These are phyloP conservation scores for Atkinsonella hypoxylon DNA, from an alignment of 2,329 filamentous ascomycete species.

Conservation along the genomic window DNA sequence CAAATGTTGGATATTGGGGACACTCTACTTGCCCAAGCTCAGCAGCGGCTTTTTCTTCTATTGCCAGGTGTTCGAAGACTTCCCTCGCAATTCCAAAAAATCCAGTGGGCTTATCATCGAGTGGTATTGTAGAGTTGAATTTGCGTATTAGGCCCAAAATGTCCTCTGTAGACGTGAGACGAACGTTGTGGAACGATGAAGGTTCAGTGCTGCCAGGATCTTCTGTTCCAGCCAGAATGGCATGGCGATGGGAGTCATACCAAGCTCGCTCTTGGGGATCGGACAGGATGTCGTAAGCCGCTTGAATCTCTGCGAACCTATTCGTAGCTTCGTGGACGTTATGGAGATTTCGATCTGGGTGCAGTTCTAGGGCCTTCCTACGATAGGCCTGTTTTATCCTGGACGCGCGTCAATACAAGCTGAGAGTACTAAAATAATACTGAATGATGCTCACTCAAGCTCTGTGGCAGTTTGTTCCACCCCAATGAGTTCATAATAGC, in stretches of 20 bases:
- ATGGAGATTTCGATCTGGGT: conserved; percentile 87
- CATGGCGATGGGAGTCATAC: conserved; percentile 91
- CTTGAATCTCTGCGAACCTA: conserved; percentile 82
- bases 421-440: not conserved
- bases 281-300: conserved; percentile 90
- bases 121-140: conserved; percentile 68
- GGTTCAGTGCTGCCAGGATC: conserved; percentile 32
- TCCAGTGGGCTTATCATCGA: conserved; percentile 65
- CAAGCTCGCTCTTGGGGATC: conserved; percentile 92
- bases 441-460: conserved; percentile 51
- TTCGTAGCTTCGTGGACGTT: conserved; percentile 73
- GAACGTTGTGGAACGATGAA: conserved; percentile 55
- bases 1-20: conserved; percentile 71
- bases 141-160: conserved; percentile 66
- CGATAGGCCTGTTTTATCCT: conserved; percentile 92
- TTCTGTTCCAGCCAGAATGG: conserved; percentile 61
- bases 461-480: conserved; percentile 62
- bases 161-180: conserved; percentile 69
- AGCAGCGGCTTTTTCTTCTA: conserved; percentile 67
- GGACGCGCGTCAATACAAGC: not conserved
- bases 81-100: conserved; percentile 75
- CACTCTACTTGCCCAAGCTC: conserved; percentile 51
- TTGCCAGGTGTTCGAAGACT: conserved; percentile 67
- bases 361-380: conserved; percentile 79
- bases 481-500: conserved; percentile 76